Base-by-base conservation (phyloP, 768 basidiomycete species). In the Tricholoma sp. region DNA sequence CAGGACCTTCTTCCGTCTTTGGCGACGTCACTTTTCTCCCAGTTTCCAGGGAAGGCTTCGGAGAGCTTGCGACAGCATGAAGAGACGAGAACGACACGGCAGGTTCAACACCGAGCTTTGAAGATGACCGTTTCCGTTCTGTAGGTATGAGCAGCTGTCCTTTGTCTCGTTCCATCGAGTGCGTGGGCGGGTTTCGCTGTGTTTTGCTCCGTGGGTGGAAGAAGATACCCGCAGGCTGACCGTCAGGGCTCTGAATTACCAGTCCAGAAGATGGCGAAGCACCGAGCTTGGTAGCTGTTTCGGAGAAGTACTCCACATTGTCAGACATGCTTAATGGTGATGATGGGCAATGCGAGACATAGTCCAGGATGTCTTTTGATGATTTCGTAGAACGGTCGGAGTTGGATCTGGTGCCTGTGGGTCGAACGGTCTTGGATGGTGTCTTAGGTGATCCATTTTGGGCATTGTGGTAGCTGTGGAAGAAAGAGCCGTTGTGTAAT, bases 221-320 rank as follows among this genome's bases (percentile, higher is more conserved):
- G 74, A 94, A 91, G 56, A 99, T 95, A 10, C 94, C 96, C n/a
- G 91, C 81, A 2, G 93, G 91, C 62, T 93, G 86, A 0, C 96
- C 96, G 68, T 96, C 94, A 1, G 94, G 92, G 65, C 88, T 91
- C 62, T 95, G 91, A 36, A 98, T 89, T 51, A 98, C 81, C 6
- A 96, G 79, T 0, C 95, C 95, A 10, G 91, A 90, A 5, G 89
- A 87, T 4, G 89, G 86, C 0, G 90, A 86, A 3, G 81, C 75
- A 3, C 90, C 90, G 6, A 92, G 77, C 59, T 84, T 85, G 28
- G 82, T 75, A n/a, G 84, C 83, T 4, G 86, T 80, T 55, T 78
- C 74, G 3, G 83, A 80, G 63, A 93, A 92, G 67, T 92, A 93
- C 59, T 94, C 93, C 29, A 85, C 81, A 45, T 81, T 81, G 34